Evolutionary conservation across 2,329 filamentous ascomycete genomes (phyloP), one percentile per base, ranked within the genome.

Genomic region (Fusarium lateritium): DNA sequence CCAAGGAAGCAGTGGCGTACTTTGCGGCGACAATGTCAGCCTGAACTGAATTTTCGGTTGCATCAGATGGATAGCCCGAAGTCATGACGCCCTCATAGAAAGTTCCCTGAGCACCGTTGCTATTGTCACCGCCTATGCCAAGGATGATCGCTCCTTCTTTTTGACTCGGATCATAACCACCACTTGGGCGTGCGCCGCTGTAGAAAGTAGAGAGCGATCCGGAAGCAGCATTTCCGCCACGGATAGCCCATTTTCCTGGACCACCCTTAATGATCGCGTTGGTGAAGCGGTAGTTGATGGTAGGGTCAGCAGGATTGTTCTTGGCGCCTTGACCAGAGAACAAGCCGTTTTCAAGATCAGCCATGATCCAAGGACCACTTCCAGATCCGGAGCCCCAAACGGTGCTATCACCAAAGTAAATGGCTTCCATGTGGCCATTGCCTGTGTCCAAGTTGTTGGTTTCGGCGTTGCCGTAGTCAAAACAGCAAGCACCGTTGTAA

Each of bases 351-450:
- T 92, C 89, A 0, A 92, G 83, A 76, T 92, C 89, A 1, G 88
- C 89, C 88, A 91, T 91, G 69, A 91, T 75, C 89, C 89, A 91
- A 0, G 89, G 89, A 0, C 89, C 89, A 43, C 70, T 83, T 44
- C 88, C 89, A 6, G 85, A 57, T 10, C 89, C 89, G 9, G 76
- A 77, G 19, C 89, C 89, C 86, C 87, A 90, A 67, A 62, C 61
- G 0, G 81, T 87, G 75, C 73, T 84, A 74, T 80, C 79, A 2
- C 89, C 89, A 70, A 83, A 91, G 82, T 91, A 91, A 60, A 91
- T 87, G 56, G 89, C 87, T 74, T 92, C 89, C 89, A 92, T 92
- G 72, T 91, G 88, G 17, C 87, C 89, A 54, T 86, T 84, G 4
- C 89, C 89, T 0, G 87, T 86, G 61, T 88, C 86, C 3, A 4